phyloP scores from a whole-genome alignment of 108 stramenopile species.

The Skeletonema tropicum region DNA sequence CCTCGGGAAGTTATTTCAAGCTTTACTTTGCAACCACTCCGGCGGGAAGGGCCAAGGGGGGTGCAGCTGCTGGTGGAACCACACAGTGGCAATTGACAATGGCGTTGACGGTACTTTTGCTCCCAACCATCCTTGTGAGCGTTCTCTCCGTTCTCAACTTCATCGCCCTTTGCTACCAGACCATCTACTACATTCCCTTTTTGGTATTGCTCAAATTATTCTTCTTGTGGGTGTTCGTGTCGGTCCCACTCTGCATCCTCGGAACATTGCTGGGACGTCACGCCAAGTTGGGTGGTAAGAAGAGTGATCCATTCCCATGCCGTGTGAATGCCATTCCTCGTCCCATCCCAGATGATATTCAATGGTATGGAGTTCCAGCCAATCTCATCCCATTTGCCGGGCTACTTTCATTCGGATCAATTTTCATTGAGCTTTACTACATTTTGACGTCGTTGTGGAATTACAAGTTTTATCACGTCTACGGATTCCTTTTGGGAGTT shows the following conservation, averaged over 20 bases:
- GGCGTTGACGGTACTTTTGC: constrained; percentile 90
- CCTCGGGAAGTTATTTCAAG: constrained; percentile 91
- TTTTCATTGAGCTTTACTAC: constrained; percentile 99
- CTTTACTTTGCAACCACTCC: constrained; percentile 83
- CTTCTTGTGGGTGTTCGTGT: constrained; percentile 92
- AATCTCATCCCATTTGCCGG: constrained; percentile 90
- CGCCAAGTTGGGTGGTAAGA: constrained; percentile 60
- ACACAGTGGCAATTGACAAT: constrained; percentile 86
- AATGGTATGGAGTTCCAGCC: constrained; percentile 93
- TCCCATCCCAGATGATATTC: constrained; percentile 92
- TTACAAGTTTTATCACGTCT: constrained; percentile 99
- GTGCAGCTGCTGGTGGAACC: constrained; percentile 25
- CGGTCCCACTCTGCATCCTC: constrained; percentile 91
- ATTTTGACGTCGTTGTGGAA: constrained; percentile 94
- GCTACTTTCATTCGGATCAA: constrained; percentile 93
- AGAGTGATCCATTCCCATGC: constrained; percentile 85
- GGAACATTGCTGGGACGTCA: constrained; percentile 95
- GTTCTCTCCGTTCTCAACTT: constrained; percentile 78
- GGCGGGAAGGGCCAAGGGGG: constrained; percentile 44
- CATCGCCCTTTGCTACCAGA: constrained; percentile 87
- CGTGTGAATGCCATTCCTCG: constrained; percentile 97
- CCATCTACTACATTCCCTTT: constrained; percentile 91
- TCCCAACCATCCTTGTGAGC: constrained; percentile 78
- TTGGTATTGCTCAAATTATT: constrained; percentile 90
- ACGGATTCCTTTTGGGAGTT: constrained; percentile 96